A percentile compares a stretch with the other conserved stretches of the same genome.
phyloP scores from a whole-genome alignment of 129 eudicot genomes.

The Ambrosia artemisiifolia region DNA sequence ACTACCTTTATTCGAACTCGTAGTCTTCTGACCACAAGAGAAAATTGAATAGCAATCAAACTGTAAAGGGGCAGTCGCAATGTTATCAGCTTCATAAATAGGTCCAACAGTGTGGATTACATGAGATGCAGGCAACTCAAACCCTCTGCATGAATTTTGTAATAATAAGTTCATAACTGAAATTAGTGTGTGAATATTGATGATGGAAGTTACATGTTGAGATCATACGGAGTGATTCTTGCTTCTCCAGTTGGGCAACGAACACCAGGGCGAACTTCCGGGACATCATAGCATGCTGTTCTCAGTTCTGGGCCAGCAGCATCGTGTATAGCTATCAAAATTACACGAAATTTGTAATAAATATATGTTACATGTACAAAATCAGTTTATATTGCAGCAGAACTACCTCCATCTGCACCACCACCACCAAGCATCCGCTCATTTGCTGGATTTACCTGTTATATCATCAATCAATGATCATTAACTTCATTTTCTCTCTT shows the following conservation, averaged over 20 bases:
- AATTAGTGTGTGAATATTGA: not conserved
- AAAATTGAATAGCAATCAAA: too few relatives aligned
- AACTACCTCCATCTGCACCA: conserved; percentile 96
- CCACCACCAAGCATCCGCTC: conserved; percentile 98
- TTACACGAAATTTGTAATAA: not conserved
- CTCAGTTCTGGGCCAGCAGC: conserved; percentile 94
- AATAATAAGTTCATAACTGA: not conserved
- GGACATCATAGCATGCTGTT: conserved; percentile 74
- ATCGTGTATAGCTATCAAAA: conserved; percentile 70
- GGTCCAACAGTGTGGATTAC: conserved; percentile 98
- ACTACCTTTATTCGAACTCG: too few relatives aligned
- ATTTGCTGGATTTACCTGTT: conserved; percentile 95
- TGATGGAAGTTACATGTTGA: not conserved
- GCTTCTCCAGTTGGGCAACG: conserved; percentile 99
- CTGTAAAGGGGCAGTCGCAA: conserved; percentile 36
- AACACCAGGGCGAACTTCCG: conserved; percentile 81
- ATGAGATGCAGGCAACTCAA: conserved; percentile 86
- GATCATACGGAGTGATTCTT: conserved; percentile 78
- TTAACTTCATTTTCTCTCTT: not conserved
- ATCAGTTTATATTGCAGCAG: not conserved
- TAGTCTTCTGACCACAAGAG: too few relatives aligned
- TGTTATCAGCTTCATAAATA: conserved; percentile 49
- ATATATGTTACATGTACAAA: not conserved
- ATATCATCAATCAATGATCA: not conserved
- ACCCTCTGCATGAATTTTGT: conserved; percentile 60